These are phyloP conservation scores for Meyerozyma smithsonii DNA, from an alignment of 1,139 yeast genomes.

Conservation along the genomic window DNA sequence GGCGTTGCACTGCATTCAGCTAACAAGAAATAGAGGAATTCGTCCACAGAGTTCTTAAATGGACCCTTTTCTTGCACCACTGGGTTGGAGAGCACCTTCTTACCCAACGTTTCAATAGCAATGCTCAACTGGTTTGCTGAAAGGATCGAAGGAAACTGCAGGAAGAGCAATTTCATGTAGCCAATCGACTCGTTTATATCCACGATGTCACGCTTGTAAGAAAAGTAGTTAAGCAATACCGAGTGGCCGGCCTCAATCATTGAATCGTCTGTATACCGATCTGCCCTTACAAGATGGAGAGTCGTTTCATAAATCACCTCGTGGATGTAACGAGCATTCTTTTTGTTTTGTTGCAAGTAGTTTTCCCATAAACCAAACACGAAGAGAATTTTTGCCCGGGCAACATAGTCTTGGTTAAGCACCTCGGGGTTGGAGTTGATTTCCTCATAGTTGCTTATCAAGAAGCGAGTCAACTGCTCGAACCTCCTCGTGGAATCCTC, in stretches of 20 bases:
- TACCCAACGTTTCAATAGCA: constrained; percentile 56
- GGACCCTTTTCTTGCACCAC: constrained; percentile 21
- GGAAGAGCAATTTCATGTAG: constrained; percentile 28
- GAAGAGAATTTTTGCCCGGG: constrained; percentile 50
- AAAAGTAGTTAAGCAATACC: constrained; percentile 49
- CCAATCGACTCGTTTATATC: constrained; percentile 28
- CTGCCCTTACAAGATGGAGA: constrained; percentile 35
- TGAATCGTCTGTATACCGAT: constrained; percentile 24
- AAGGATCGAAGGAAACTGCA: constrained; percentile 54
- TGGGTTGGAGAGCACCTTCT: constrained; percentile 44
- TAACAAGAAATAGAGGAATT: constrained; percentile 38
- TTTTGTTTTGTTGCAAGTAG: constrained; percentile 34
- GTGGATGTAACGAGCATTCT: constrained; percentile 22
- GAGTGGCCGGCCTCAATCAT: constrained; percentile 66
- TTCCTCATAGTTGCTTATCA: constrained; percentile 38
- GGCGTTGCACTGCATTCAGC: constrained; percentile 28
- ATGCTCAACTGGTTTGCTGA: constrained; percentile 55
- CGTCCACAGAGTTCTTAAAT: constrained; percentile 26
- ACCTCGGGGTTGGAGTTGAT: constrained; percentile 33
- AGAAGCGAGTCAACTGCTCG: constrained; percentile 33
- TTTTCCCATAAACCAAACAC: constrained; percentile 58
- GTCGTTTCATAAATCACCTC: constrained; percentile 40
- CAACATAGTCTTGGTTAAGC: constrained; percentile 29
- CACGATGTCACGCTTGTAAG: constrained; percentile 15
- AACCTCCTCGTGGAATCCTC: constrained; percentile 20